phyloP scores from a whole-genome alignment of 345 rosid species.

The Gossypium ekmanianum region DNA sequence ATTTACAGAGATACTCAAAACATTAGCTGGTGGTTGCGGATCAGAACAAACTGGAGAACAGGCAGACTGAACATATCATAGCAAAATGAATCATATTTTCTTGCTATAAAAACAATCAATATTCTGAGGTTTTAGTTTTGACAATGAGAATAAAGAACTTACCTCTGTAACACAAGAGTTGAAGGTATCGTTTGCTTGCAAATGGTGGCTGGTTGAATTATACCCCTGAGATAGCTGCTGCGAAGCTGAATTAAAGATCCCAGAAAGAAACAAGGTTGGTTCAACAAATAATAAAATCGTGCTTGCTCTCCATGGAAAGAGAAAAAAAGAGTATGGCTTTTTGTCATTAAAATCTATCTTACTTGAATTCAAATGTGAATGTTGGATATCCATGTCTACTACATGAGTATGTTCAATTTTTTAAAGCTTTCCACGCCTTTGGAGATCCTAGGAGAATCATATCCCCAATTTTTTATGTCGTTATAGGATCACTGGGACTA shows the following conservation, averaged over 20 bases:
- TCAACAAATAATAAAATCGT: neutral
- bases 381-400: too few species aligned
- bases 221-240: constrained; percentile 5
- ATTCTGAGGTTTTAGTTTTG: neutral
- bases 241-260: constrained; percentile 7
- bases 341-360: neutral
- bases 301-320: neutral
- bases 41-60: constrained; percentile 10
- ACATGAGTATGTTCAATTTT: neutral
- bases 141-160: constrained; percentile 2
- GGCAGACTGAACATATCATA: neutral
- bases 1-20: neutral
- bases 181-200: neutral
- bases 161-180: constrained; percentile 10
- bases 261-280: neutral
- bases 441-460: neutral
- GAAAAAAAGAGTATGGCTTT: neutral
- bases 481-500: neutral
- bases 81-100: neutral
- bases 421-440: neutral
- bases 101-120: neutral
- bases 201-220: neutral
- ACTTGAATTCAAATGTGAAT: neutral
- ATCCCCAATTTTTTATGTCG: neutral
- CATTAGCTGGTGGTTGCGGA: neutral